Evolutionary conservation across 2,329 filamentous ascomycete genomes (phyloP).

Genomic region (Elsinoe necatrix): DNA sequence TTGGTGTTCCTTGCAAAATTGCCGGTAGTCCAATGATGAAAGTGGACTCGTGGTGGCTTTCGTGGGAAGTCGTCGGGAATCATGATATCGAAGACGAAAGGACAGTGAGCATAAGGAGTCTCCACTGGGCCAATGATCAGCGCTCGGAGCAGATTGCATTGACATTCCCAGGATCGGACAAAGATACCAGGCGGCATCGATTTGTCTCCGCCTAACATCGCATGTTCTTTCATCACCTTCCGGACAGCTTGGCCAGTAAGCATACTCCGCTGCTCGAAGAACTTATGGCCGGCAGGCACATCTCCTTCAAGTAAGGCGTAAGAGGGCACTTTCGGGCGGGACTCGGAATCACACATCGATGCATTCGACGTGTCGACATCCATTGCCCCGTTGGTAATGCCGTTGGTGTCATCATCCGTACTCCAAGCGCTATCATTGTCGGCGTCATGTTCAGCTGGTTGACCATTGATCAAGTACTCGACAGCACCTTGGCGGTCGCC

Average conservation of each 20-base stretch:
- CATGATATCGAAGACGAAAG: constrained; percentile 53
- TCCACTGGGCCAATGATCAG: constrained; percentile 51
- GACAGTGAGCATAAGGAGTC: constrained; percentile 53
- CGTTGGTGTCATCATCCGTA: constrained; percentile 16
- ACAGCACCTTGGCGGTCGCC: background rate
- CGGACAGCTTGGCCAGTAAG: constrained; percentile 29
- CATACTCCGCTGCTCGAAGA: constrained; percentile 26
- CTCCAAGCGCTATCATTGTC: constrained; percentile 18
- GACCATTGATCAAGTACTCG: constrained; percentile 11
- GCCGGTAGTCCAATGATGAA: constrained; percentile 44
- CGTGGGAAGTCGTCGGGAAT: constrained; percentile 43
- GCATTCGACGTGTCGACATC: background rate
- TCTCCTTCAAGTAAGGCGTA: constrained; percentile 33
- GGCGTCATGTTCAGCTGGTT: background rate
- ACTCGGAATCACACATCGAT: background rate
- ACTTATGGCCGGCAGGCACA: constrained; percentile 36
- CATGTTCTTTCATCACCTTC: constrained; percentile 51
- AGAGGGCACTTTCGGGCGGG: background rate
- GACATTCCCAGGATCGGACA: constrained; percentile 51
- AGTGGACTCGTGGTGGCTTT: constrained; percentile 47
- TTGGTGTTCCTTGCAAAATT: constrained; percentile 39
- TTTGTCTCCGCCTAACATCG: constrained; percentile 40
- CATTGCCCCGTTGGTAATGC: background rate
- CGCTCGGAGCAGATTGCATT: constrained; percentile 50
- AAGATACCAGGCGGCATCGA: constrained; percentile 47